These are phyloP conservation scores for Globisporangium paddicum DNA, from an alignment of 352 stramenopile species.

Conservation along the genomic window DNA sequence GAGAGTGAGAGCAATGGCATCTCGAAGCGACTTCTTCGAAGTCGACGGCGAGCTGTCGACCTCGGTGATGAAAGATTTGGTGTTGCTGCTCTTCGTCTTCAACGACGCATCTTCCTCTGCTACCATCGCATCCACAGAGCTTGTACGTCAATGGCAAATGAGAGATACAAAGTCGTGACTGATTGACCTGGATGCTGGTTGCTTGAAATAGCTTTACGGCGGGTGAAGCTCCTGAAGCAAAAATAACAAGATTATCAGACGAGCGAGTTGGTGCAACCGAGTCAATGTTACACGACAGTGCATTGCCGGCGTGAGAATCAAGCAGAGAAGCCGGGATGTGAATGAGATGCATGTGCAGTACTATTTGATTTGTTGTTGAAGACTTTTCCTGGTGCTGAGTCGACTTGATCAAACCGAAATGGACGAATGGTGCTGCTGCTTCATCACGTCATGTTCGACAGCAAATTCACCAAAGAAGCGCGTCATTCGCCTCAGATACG, in stretches of 20 bases:
- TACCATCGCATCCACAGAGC: not conserved
- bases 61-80: slow-evolving; percentile 36
- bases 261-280: not conserved
- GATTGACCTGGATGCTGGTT: not conserved
- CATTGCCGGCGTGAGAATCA: not conserved
- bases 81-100: not conserved
- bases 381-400: not conserved
- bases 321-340: not conserved
- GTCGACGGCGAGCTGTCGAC: slow-evolving; percentile 3
- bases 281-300: not conserved
- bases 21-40: not conserved
- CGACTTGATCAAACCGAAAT: slow-evolving; percentile 14
- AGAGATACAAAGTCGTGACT: not conserved
- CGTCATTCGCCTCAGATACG: slow-evolving; percentile 55
- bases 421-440: slow-evolving; percentile 26
- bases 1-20: not conserved
- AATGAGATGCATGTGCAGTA: not conserved
- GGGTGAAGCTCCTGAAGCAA: not conserved
- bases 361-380: not conserved
- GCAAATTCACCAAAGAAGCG: slow-evolving; percentile 60
- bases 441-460: slow-evolving; percentile 41
- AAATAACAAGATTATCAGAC: slow-evolving; percentile 4
- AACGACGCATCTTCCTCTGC: not conserved
- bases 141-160: not conserved
- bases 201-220: not conserved